phyloP scores from a whole-genome alignment of 306 rosid species.

The Pachyrhizus erosus region DNA sequence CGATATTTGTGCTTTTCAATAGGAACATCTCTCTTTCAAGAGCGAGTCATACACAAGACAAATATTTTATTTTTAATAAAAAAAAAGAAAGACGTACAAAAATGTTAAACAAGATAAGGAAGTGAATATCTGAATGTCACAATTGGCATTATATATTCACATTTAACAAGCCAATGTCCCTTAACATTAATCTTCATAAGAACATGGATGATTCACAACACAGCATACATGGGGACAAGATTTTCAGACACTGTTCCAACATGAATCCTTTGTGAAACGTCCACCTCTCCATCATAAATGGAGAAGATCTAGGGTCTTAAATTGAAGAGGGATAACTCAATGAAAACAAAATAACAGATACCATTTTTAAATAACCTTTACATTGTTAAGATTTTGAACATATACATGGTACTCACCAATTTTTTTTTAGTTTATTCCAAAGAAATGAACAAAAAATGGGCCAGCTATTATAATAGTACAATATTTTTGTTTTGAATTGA shows the following conservation, averaged over 20 bases:
- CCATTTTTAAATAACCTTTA: neutral
- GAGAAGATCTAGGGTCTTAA: neutral
- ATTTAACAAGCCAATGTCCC: conserved; percentile 8
- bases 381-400: conserved; percentile 11
- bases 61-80: neutral
- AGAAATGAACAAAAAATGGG: neutral
- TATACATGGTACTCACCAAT: neutral
- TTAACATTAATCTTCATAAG: conserved; percentile 11
- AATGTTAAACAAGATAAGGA: neutral
- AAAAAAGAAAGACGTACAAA: neutral
- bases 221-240: neutral
- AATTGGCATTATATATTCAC: neutral
- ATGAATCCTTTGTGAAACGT: neutral
- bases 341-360: neutral
- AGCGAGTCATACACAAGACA: neutral
- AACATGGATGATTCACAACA: conserved; percentile 14
- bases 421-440: neutral
- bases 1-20: neutral
- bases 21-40: neutral
- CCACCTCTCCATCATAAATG: conserved; percentile 14
- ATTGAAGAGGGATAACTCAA: conserved; percentile 19
- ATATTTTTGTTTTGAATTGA: conserved; percentile 27
- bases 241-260: conserved; percentile 6
- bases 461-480: neutral
- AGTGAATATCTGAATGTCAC: conserved; percentile 8